Percentiles rank a stretch among this genome's conserved stretches.
phyloP scores from a whole-genome alignment of 2,329 filamentous ascomycete genomes.

The Paecilomyces variotii region DNA sequence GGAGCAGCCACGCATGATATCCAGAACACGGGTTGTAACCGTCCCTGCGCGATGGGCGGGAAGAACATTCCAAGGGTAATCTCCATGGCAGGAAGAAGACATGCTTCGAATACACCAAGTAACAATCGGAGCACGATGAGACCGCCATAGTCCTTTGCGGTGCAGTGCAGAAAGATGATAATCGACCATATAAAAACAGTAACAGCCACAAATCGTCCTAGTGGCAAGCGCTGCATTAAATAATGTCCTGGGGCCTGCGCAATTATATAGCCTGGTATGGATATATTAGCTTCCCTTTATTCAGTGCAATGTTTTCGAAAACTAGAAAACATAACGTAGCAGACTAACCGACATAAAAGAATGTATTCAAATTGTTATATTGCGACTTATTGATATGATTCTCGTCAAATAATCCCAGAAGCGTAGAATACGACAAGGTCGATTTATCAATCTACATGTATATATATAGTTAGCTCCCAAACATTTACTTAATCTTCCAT shows the following conservation, averaged over 20 bases:
- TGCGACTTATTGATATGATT: slow-evolving; percentile 29
- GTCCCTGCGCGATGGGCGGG: slow-evolving; percentile 35
- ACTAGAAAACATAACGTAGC: neutral
- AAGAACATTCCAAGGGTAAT: slow-evolving; percentile 40
- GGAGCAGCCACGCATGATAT: slow-evolving; percentile 17
- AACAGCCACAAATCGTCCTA: slow-evolving; percentile 27
- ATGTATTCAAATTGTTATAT: slow-evolving; percentile 36
- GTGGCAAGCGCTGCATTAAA: slow-evolving; percentile 32
- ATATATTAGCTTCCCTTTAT: neutral
- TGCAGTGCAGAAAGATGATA: slow-evolving; percentile 33
- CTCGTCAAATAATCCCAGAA: slow-evolving; percentile 36
- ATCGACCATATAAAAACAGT: slow-evolving; percentile 26
- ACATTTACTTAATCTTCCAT: neutral
- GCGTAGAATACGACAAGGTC: slow-evolving; percentile 33
- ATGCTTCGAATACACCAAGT: slow-evolving; percentile 28
- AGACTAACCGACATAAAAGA: slow-evolving; percentile 35
- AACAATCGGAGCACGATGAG: slow-evolving; percentile 30
- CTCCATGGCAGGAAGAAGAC: slow-evolving; percentile 34
- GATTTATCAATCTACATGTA: slow-evolving; percentile 32
- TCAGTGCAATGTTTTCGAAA: neutral
- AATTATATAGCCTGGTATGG: slow-evolving; percentile 25
- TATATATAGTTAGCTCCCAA: neutral
- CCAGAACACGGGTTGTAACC: slow-evolving; percentile 48
- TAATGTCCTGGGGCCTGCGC: slow-evolving; percentile 34
- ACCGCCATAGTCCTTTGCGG: slow-evolving; percentile 24